phyloP scores from a whole-genome alignment of 2,329 filamentous ascomycete genomes.

The Trichoderma gracile region DNA sequence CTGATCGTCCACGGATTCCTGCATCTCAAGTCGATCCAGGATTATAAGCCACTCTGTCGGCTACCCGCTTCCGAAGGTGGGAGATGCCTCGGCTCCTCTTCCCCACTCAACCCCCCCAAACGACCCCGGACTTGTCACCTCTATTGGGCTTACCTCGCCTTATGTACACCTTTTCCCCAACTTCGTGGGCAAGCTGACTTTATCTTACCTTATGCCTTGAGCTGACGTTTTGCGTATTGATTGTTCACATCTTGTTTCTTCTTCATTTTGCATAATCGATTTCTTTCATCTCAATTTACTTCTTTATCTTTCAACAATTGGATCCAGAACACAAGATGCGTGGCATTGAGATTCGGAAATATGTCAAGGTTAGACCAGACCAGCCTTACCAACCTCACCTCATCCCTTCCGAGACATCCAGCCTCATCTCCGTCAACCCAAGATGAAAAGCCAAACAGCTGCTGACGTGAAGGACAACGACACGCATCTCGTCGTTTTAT shows the following conservation, averaged over 20 bases:
- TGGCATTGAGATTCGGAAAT: conserved; percentile 71
- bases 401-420: not conserved
- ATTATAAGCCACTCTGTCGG: conserved; percentile 7
- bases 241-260: not conserved
- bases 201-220: not conserved
- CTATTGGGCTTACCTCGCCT: not conserved
- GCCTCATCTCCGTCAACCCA: not conserved
- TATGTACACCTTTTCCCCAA: not conserved
- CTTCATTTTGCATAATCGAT: not conserved
- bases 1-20: too few species aligned
- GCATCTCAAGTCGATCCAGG: too few species aligned
- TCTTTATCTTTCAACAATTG: not conserved
- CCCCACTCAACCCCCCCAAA: not conserved
- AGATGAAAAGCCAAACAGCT: too few species aligned
- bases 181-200: not conserved
- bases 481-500: not conserved
- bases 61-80: conserved; percentile 3
- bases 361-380: conserved; percentile 62
- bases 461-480: not conserved
- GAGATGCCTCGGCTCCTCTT: conserved; percentile 36
- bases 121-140: conserved; percentile 2
- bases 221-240: not conserved
- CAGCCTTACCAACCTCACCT: not conserved
- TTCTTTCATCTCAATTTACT: not conserved
- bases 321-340: conserved; percentile 57